phyloP scores from a whole-genome alignment of 805 yeast genomes.

The Kuraishia piskuri region DNA sequence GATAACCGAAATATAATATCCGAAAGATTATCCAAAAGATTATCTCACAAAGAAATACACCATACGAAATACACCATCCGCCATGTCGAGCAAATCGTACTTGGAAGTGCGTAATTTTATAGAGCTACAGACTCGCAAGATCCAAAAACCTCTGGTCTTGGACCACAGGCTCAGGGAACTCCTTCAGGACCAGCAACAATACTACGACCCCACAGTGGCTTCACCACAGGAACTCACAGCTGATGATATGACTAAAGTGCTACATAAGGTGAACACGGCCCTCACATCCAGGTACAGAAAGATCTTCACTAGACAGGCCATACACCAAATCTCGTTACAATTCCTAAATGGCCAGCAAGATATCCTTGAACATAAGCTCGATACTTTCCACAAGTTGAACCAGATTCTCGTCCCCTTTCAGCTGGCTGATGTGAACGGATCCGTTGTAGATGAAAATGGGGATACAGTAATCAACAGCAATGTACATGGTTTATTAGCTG shows the following conservation, averaged over 20 bases:
- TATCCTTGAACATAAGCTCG: constrained; percentile 7
- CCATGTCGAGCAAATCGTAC: not conserved
- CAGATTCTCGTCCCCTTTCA: constrained; percentile 18
- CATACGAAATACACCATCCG: no score
- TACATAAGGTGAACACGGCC: constrained; percentile 1
- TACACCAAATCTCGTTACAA: constrained; percentile 20
- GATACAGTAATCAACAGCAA: constrained; percentile 9
- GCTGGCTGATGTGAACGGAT: constrained; percentile 17
- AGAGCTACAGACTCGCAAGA: not conserved
- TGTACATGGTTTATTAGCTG: constrained; percentile 14
- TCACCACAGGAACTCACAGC: not conserved
- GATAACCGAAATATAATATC: no score
- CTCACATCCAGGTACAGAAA: not conserved
- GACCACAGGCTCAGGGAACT: not conserved
- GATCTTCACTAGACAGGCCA: constrained; percentile 19
- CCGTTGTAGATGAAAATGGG: constrained; percentile 15
- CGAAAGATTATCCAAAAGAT: no score
- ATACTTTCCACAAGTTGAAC: constrained; percentile 17
- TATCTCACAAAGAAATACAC: no score
- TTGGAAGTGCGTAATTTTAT: not conserved
- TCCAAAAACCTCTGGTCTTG: not conserved
- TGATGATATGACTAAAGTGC: not conserved
- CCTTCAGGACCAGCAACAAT: not conserved
- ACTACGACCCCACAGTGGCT: not conserved
- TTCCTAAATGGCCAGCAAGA: constrained; percentile 16